Evolutionary conservation across 2,329 filamentous ascomycete genomes (phyloP).

Genomic region (Aspergillus sp.): DNA sequence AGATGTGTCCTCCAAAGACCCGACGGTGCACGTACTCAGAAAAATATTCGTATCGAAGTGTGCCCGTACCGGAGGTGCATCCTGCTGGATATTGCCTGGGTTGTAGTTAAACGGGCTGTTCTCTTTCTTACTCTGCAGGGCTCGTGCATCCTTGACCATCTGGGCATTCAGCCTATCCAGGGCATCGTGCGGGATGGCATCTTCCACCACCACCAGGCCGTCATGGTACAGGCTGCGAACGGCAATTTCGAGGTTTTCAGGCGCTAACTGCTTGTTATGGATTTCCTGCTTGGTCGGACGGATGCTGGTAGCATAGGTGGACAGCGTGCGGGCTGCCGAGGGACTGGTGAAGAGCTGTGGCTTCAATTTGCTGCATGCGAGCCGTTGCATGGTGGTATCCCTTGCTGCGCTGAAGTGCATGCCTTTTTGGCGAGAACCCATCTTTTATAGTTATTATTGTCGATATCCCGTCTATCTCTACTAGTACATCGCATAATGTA

Average conservation of each 20-base stretch:
- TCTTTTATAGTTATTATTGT: too few species aligned
- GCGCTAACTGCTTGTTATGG: slow-evolving; percentile 29
- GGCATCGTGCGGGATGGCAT: slow-evolving; percentile 44
- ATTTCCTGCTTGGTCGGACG: slow-evolving; percentile 38
- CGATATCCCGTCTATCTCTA: too few species aligned
- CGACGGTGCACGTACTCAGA: slow-evolving; percentile 36
- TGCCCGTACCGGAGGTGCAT: slow-evolving; percentile 44
- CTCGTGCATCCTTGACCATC: slow-evolving; percentile 52
- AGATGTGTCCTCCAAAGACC: neutral
- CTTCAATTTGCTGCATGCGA: neutral
- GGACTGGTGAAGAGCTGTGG: neutral
- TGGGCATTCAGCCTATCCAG: slow-evolving; percentile 50
- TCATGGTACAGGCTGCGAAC: slow-evolving; percentile 46
- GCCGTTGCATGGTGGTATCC: neutral
- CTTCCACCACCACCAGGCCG: slow-evolving; percentile 50
- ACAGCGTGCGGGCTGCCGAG: neutral
- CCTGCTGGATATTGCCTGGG: slow-evolving; percentile 51
- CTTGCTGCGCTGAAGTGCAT: too few species aligned
- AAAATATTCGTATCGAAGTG: slow-evolving; percentile 47
- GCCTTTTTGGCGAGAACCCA: too few species aligned
- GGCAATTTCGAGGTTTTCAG: slow-evolving; percentile 49
- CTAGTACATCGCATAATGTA: too few species aligned
- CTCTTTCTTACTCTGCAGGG: slow-evolving; percentile 45
- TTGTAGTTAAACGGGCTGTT: slow-evolving; percentile 57
- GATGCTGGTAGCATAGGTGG: slow-evolving; percentile 24